These are phyloP conservation scores for Ophiocordyceps robertsii DNA, from an alignment of 2,329 filamentous ascomycete genomes.

Conservation along the genomic window DNA sequence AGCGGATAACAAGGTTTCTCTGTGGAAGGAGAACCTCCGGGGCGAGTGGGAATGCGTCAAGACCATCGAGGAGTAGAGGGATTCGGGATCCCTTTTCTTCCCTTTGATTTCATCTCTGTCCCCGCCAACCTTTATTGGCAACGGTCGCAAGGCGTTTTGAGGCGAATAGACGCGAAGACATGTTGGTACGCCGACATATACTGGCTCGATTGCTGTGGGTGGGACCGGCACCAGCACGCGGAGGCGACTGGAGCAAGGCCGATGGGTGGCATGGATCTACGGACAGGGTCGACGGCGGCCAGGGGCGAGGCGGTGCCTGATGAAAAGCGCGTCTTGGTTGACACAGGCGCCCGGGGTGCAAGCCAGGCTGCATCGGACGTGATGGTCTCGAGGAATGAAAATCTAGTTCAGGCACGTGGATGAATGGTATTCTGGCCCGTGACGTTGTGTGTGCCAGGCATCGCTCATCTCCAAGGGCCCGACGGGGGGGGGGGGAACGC, in stretches of 20 bases:
- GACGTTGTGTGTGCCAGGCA: neutral
- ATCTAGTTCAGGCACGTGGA: neutral
- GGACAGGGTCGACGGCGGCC: too few species aligned
- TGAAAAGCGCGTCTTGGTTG: too few species aligned
- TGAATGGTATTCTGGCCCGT: neutral
- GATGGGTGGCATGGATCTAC: too few species aligned
- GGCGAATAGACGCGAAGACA: neutral
- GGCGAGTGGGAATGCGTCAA: constrained; percentile 97
- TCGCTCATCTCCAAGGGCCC: neutral
- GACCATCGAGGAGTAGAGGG: constrained; percentile 71
- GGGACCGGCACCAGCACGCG: too few species aligned
- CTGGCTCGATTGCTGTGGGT: too few species aligned
- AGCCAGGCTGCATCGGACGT: too few species aligned
- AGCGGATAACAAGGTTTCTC: constrained; percentile 87
- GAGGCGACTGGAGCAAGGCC: too few species aligned
- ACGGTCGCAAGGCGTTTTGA: constrained; percentile 17
- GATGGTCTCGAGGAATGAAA: neutral
- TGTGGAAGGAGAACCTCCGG: constrained; percentile 97
- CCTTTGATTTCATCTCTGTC: neutral
- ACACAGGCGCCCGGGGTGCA: too few species aligned
- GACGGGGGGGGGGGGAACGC: too few species aligned
- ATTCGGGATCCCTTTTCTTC: neutral
- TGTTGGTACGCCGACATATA: too few species aligned
- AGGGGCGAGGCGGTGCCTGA: too few species aligned
- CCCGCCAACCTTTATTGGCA: neutral